A percentile compares a stretch with the other conserved stretches of the same genome.
phyloP scores from a whole-genome alignment of 345 rosid species.

The Syzygium aqueum region DNA sequence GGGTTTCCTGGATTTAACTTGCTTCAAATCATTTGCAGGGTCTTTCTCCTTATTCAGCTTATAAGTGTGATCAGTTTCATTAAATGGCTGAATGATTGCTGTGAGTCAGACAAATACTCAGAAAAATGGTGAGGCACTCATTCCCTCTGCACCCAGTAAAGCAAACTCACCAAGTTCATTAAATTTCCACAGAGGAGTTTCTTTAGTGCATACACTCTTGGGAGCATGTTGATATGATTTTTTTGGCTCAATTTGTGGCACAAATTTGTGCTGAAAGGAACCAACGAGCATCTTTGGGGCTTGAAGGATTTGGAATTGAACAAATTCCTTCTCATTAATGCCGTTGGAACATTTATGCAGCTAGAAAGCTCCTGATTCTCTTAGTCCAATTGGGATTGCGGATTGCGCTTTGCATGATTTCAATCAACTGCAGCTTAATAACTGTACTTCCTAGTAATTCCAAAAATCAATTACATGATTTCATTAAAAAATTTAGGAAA shows the following conservation, averaged over 20 bases:
- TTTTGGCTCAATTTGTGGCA: no score
- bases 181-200: neutral
- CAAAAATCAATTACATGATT: neutral
- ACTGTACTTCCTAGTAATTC: neutral
- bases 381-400: neutral
- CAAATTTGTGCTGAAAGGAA: neutral
- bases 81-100: conserved; percentile 77
- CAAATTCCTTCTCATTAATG: neutral
- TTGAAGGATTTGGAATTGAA: neutral
- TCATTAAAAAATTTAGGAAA: neutral
- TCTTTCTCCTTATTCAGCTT: conserved; percentile 87
- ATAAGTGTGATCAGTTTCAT: conserved; percentile 92
- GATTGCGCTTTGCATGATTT: neutral
- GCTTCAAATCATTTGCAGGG: conserved; percentile 37
- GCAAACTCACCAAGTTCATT: neutral
- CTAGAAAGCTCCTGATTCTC: neutral
- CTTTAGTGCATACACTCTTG: neutral
- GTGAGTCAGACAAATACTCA: conserved; percentile 47
- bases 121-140: conserved; percentile 57
- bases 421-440: neutral
- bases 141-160: neutral
- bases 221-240: neutral
- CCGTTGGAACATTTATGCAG: neutral
- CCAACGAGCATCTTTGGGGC: neutral
- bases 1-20: neutral